These are phyloP conservation scores for Pulveroboletus sp. DNA, from an alignment of 768 basidiomycete genomes.

Conservation along the genomic window DNA sequence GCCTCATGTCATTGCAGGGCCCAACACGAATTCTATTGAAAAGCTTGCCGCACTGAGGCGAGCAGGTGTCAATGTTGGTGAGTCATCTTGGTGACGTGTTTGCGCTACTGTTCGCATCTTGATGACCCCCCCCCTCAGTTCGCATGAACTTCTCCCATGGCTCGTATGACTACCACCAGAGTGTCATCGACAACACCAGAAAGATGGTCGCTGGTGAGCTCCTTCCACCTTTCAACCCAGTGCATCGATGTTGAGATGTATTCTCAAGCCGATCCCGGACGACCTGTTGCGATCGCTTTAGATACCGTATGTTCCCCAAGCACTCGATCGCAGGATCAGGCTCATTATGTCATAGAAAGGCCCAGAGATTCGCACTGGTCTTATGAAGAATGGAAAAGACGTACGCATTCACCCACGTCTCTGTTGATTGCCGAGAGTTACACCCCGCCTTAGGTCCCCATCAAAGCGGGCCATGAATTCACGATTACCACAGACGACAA, in stretches of 20 bases:
- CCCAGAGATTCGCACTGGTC: conserved; percentile 96
- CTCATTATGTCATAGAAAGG: conserved; percentile 68
- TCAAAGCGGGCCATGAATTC: conserved; percentile 92
- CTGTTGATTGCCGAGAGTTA: conserved; percentile 4
- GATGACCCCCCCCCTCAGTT: conserved; percentile 54
- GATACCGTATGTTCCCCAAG: conserved; percentile 69
- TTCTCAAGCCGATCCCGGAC: conserved; percentile 56
- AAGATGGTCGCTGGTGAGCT: conserved; percentile 72
- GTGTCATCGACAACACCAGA: conserved; percentile 96
- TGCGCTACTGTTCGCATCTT: conserved; percentile 6
- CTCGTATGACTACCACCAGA: conserved; percentile 97
- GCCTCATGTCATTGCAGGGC: conserved; percentile 49
- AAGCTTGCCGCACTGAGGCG: conserved; percentile 78
- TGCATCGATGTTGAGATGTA: conserved; percentile 2
- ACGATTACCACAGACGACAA: conserved; percentile 79
- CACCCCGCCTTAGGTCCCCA: conserved; percentile 54
- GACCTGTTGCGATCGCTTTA: conserved; percentile 94
- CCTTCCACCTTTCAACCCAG: not conserved
- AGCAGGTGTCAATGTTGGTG: conserved; percentile 97
- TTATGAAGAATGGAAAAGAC: conserved; percentile 83
- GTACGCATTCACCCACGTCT: conserved; percentile 45
- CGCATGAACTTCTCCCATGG: conserved; percentile 99
- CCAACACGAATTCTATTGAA: conserved; percentile 91
- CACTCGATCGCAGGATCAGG: not conserved
- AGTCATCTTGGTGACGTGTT: conserved; percentile 30